A percentile compares a stretch with the other conserved stretches of the same genome.
Conservation (phyloP, 139 green algal genomes). For the Asterochloris erici region DNA sequence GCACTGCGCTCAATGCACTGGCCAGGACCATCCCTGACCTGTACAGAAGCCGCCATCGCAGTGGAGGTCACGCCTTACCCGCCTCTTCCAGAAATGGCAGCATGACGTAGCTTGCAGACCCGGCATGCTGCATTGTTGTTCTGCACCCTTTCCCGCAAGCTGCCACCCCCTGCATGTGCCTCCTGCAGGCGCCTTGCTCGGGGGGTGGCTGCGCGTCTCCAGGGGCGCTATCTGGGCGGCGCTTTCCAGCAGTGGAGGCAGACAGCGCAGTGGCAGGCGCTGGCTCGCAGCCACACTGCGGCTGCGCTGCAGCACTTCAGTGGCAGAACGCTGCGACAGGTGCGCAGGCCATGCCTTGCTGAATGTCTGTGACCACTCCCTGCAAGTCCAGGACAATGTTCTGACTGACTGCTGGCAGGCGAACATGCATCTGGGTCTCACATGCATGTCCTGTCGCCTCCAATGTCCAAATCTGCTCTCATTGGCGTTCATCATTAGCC, state of each 20-base stretch:
- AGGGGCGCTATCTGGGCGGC: slow-evolving; percentile 12
- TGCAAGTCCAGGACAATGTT: not conserved
- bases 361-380: not conserved
- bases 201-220: slow-evolving; percentile 3
- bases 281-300: not conserved
- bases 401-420: not conserved
- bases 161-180: no score
- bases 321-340: slow-evolving; percentile 1
- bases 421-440: no score
- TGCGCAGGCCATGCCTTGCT: not conserved
- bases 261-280: not conserved
- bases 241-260: not conserved
- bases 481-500: not conserved
- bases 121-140: no score
- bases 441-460: no score
- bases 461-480: not conserved
- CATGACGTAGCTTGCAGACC: no score
- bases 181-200: not conserved
- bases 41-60: no score
- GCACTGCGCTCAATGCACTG: no score
- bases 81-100: no score
- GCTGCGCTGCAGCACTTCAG: slow-evolving; percentile 10
- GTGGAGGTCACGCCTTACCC: no score
- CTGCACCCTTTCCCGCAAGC: no score
- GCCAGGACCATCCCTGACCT: no score